A percentile compares a stretch with the other conserved stretches of the same genome.
Evolutionary conservation across 2,329 filamentous ascomycete species (phyloP).

Genomic region (Tolypocladium nubicola): DNA sequence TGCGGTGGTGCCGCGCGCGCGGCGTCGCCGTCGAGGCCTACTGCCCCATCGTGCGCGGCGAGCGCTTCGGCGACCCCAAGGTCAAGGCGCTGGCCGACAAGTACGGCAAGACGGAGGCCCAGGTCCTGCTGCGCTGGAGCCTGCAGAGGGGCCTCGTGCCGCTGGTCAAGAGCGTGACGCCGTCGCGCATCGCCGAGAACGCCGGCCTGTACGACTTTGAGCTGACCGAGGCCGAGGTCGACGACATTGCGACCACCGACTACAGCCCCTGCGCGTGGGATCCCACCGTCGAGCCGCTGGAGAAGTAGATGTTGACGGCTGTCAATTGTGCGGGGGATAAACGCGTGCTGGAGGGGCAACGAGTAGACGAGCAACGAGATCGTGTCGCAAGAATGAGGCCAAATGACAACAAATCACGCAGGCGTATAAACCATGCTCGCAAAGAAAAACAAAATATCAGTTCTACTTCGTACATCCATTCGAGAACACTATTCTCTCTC

Average conservation of each 20-base stretch:
- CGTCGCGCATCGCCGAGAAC: slow-evolving; percentile 57
- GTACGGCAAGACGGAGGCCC: slow-evolving; percentile 62
- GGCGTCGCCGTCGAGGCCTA: slow-evolving; percentile 55
- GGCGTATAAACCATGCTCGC: neutral
- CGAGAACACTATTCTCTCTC: neutral
- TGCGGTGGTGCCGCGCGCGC: slow-evolving; percentile 60
- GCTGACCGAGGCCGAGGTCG: slow-evolving; percentile 40
- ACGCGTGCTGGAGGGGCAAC: neutral
- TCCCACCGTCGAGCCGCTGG: slow-evolving; percentile 36
- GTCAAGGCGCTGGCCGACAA: slow-evolving; percentile 58
- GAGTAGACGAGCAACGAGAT: neutral
- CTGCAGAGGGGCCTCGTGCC: slow-evolving; percentile 69
- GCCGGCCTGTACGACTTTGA: slow-evolving; percentile 44
- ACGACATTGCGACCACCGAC: slow-evolving; percentile 35
- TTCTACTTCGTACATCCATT: too few relatives aligned
- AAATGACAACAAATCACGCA: neutral
- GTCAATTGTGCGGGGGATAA: too few relatives aligned
- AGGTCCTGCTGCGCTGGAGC: slow-evolving; percentile 72
- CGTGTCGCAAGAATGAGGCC: neutral
- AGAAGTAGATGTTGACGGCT: slow-evolving; percentile 17
- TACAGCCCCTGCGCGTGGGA: slow-evolving; percentile 49
- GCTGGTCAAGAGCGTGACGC: slow-evolving; percentile 63
- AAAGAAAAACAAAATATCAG: too few relatives aligned
- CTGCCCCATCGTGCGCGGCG: slow-evolving; percentile 51
- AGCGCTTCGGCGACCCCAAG: slow-evolving; percentile 59